Base-by-base conservation (phyloP, 768 basidiomycete species). In the Mycena galopus region DNA sequence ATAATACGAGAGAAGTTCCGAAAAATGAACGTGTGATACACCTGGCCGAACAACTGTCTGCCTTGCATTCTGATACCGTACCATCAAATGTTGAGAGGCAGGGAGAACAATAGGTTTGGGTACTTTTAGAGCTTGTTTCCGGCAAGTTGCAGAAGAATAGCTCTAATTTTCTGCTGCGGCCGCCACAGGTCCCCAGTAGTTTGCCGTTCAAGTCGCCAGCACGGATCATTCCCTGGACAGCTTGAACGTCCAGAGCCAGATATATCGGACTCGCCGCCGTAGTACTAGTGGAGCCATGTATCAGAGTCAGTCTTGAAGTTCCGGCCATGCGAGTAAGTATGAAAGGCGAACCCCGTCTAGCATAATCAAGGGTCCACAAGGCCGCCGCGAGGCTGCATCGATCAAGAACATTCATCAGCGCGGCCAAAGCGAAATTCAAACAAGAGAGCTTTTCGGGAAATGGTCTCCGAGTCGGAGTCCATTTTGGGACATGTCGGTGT, bases 381-480 rank as follows among this genome's bases (percentile, higher is more conserved):
- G 63, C 35, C 17, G 37, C 63, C 70, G 50, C 70, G 58, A 71
- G 70, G 64, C 61, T 61, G 58, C 33, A 56, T 58, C 50, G 59
- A 61, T 57, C 32, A 42, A 58, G 23, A 53, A 23, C 51, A 69
- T 56, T 69, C 35, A 69, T 61, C 59, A 32, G 30, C 25, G 44
- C 17, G 25, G 63, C 33, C n/a, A 69, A 32, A 10, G 17, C 44
- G 44, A 21, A 47, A 30, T 32, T 39, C 32, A 23, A 42, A 25
- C 17, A 37, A 56, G 29, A 66, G 47, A 33, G 56, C 37, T 16
- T 10, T 39, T 39, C n/a, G n/a, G n/a, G n/a, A n/a, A n/a, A n/a
- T n/a, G n/a, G n/a, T n/a, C n/a, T n/a, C n/a, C n/a, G n/a, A n/a
- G n/a, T n/a, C 11, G 51, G 14, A 23, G 50, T 53, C 56, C 56